Evolutionary conservation across 192 early-diverging fungal species (phyloP).

Genomic region (Coemansia sp.): DNA sequence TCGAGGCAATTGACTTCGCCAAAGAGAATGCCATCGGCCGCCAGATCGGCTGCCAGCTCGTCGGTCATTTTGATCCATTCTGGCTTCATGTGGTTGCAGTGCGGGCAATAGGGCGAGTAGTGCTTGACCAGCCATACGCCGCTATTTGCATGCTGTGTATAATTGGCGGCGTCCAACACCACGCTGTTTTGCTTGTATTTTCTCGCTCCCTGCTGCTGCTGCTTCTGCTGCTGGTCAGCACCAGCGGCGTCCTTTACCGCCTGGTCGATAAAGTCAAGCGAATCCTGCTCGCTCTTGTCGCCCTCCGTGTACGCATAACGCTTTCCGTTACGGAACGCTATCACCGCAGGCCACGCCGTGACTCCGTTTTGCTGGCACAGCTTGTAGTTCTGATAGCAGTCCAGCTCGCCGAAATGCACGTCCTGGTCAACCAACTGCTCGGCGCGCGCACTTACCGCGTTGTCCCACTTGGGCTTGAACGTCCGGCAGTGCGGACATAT

Average conservation of each 20-base stretch:
- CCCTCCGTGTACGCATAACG: conserved; percentile 18
- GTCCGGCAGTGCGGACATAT: conserved; percentile 80
- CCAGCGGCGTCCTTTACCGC: neutral
- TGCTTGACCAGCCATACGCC: conserved; percentile 85
- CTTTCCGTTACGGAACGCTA: conserved; percentile 50
- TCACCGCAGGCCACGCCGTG: conserved; percentile 60
- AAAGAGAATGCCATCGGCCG: conserved; percentile 59
- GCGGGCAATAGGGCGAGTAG: conserved; percentile 85
- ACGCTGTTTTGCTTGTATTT: conserved; percentile 52
- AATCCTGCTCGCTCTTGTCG: conserved; percentile 30
- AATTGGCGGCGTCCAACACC: conserved; percentile 52
- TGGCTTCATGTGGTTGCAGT: conserved; percentile 82
- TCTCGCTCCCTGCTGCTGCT: neutral
- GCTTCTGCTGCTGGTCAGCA: neutral
- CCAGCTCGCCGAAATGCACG: conserved; percentile 71
- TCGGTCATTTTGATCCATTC: conserved; percentile 72
- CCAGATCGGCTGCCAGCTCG: conserved; percentile 37
- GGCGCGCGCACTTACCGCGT: conserved; percentile 56
- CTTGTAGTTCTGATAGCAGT: conserved; percentile 65
- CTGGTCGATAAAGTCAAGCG: conserved; percentile 24
- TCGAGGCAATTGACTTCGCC: conserved; percentile 71
- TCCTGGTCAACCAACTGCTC: conserved; percentile 29
- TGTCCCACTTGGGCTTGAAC: conserved; percentile 79
- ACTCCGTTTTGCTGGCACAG: conserved; percentile 63
- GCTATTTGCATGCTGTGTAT: conserved; percentile 54